These are phyloP conservation scores for Eugenia klotzschiana DNA, from an alignment of 441 rosid genomes.

Conservation along the genomic window DNA sequence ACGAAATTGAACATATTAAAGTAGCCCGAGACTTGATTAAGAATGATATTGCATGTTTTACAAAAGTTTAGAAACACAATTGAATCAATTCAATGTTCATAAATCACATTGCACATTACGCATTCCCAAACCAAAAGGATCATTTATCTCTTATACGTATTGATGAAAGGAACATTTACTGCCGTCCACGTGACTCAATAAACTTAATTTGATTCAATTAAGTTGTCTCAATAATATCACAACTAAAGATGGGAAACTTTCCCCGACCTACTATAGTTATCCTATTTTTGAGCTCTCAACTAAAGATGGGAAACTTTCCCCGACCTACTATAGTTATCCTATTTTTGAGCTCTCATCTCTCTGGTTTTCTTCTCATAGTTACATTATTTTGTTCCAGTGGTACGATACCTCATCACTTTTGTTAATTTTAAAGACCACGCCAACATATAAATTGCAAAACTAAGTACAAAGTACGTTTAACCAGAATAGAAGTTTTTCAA, in stretches of 20 bases:
- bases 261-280: not conserved
- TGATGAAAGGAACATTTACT: not conserved
- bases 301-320: too few relatives aligned
- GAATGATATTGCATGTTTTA: not conserved
- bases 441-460: not conserved
- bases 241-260: not conserved
- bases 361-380: not conserved
- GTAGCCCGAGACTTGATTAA: not conserved
- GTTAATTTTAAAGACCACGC: not conserved
- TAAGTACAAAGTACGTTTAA: not conserved
- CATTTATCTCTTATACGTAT: not conserved
- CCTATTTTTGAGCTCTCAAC: not conserved
- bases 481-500: not conserved
- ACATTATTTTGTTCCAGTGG: not conserved
- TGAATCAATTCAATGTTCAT: not conserved
- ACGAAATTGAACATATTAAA: not conserved
- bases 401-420: not conserved
- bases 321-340: not conserved
- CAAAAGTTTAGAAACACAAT: not conserved
- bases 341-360: not conserved
- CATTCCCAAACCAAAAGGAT: not conserved
- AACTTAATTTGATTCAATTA: not conserved
- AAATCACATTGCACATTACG: not conserved
- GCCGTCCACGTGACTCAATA: not conserved
- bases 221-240: not conserved